These are phyloP conservation scores for Ceratocystiopsis brevicomis DNA, from an alignment of 2,329 filamentous ascomycete species.

Conservation along the genomic window DNA sequence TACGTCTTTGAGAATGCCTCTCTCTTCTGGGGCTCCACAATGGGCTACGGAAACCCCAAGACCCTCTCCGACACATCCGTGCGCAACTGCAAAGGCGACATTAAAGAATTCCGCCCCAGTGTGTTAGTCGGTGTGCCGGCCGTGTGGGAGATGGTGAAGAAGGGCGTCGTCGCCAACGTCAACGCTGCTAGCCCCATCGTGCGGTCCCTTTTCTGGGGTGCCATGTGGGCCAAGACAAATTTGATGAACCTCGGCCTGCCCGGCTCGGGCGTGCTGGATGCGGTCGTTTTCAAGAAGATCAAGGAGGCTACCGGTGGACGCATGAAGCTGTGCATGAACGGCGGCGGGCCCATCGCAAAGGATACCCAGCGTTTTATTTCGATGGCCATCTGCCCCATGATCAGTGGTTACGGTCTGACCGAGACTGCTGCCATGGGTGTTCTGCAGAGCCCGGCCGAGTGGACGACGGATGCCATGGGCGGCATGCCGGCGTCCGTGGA, in stretches of 20 bases:
- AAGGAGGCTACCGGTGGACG: constrained; percentile 74
- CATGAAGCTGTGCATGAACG: constrained; percentile 67
- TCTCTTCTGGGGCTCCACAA: constrained; percentile 68
- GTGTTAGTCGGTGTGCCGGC: constrained; percentile 74
- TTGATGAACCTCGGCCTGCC: constrained; percentile 37
- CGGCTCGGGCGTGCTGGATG: constrained; percentile 52
- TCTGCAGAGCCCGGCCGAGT: constrained; percentile 58
- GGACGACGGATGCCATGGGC: constrained; percentile 56
- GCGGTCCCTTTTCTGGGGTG: constrained; percentile 55
- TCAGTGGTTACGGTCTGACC: constrained; percentile 72
- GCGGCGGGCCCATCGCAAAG: constrained; percentile 66
- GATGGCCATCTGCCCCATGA: constrained; percentile 76
- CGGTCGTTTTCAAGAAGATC: constrained; percentile 75
- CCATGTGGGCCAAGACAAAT: constrained; percentile 31
- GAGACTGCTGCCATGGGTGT: constrained; percentile 65
- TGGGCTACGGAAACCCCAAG: constrained; percentile 78
- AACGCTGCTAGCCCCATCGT: constrained; percentile 47
- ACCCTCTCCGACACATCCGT: constrained; percentile 69
- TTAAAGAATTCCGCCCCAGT: constrained; percentile 66
- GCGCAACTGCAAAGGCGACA: constrained; percentile 74
- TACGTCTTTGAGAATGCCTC: constrained; percentile 77
- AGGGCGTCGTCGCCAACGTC: constrained; percentile 66
- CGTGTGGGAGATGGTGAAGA: constrained; percentile 84
- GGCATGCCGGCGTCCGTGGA: constrained; percentile 57
- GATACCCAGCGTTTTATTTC: constrained; percentile 80